Evolutionary conservation across 2,329 filamentous ascomycete genomes (phyloP), one percentile per base, ranked within the genome.

Genomic region (Nemania sp.): DNA sequence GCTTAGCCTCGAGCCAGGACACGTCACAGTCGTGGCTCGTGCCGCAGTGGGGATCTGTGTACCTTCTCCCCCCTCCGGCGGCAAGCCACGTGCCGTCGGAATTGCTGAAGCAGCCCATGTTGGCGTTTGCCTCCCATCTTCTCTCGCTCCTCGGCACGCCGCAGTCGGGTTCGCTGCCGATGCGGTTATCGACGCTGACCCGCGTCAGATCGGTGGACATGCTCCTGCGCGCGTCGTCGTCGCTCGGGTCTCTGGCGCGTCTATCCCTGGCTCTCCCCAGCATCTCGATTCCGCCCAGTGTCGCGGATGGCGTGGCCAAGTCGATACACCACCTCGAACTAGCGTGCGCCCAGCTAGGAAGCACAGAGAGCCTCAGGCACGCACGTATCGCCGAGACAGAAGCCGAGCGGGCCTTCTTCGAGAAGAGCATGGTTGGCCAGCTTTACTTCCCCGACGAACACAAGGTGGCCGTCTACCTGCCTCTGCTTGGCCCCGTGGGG

Each of bases 391-490:
- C 95, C 5, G 93, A 97, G 76, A 84, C 86, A 2, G 92, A 96
- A 72, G 94, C 92, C 0, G 95, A 99, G 74, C 87, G 90, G 62
- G 94, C 94, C 0, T 99, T 99, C 76, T 99, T 99, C 68, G 95
- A 99, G 77, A 96, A 96, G 77, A 96, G 91, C 72, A 99, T 99
- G 95, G 95, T 99, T 12, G 95, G 93, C 0, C 95, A 98, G 78
- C 88, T 98, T 2, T 99, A 98, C 76, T 99, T 99, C 75, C 95
- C 95, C 0, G 95, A 99, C 72, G 95, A 99, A 78, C 95, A 99
- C 76, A 99, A 98, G 76, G 86, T 99, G 21, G 95, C 95, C 0
- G 95, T 99, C 0, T 99, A 99, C 74, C 77, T 99, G 69, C 95
- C 95, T 1, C 78, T 99, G 11, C 78, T 99, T 42, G 95, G 95